Conservation (phyloP, 1,139 yeast genomes). For the Debaryomycetaceae sp. region DNA sequence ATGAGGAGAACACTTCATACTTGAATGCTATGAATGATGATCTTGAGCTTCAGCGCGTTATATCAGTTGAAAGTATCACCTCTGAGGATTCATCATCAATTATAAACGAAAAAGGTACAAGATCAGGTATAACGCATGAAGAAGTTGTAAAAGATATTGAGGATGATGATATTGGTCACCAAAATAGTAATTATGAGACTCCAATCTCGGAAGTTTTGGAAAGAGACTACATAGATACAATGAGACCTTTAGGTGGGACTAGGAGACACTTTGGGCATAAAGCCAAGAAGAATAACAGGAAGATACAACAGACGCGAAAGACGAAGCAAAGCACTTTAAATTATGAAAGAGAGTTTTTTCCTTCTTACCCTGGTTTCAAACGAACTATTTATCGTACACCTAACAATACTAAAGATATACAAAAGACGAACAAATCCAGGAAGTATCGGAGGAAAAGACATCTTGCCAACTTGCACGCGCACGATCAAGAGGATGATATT, state of each 20-base stretch:
- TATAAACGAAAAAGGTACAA: not conserved
- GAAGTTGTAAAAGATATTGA: not conserved
- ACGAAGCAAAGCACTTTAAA: not conserved
- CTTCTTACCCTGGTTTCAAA: not conserved
- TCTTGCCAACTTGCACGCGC: not conserved
- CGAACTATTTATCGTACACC: not conserved
- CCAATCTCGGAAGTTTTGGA: not conserved
- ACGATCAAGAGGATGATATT: not conserved
- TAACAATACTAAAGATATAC: not conserved
- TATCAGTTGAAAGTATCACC: not conserved
- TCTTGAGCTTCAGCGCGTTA: not conserved
- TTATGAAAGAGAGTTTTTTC: too few relatives aligned
- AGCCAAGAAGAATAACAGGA: not conserved
- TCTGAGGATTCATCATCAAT: not conserved
- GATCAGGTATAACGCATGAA: not conserved
- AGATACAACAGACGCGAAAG: not conserved
- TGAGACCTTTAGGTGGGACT: not conserved
- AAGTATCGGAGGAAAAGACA: not conserved
- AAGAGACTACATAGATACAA: constrained; percentile 1
- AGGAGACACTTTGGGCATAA: not conserved
- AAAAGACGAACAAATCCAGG: not conserved
- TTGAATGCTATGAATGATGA: constrained; percentile 1
- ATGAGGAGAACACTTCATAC: constrained; percentile 1
- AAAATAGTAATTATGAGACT: not conserved
- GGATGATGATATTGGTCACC: not conserved